phyloP scores from a whole-genome alignment of 2,329 filamentous ascomycete species.

The Sporothrix pallida region DNA sequence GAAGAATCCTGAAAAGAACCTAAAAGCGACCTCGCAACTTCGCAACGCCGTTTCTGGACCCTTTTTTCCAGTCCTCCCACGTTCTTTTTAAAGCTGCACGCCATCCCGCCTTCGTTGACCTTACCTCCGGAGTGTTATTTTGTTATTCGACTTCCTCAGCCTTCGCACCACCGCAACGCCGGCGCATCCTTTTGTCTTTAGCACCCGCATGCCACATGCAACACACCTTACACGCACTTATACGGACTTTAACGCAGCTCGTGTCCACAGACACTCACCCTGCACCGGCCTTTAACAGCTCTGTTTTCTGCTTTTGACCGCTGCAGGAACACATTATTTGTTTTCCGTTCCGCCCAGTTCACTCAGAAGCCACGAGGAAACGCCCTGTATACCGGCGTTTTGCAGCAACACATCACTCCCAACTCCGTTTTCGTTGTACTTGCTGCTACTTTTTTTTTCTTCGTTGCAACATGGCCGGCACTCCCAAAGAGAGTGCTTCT shows the following conservation, averaged over 20 bases:
- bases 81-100: conserved; percentile 25
- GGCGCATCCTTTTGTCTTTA: conserved; percentile 16
- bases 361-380: background rate
- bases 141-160: conserved; percentile 5
- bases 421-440: background rate
- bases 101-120: background rate
- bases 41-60: no score
- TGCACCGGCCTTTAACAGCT: background rate
- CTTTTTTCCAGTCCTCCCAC: background rate
- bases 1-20: no score
- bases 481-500: background rate
- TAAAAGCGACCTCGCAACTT: no score
- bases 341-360: conserved; percentile 13
- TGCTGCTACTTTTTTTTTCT: background rate
- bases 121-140: conserved; percentile 15
- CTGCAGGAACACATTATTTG: background rate
- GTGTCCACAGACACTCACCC: background rate
- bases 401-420: background rate
- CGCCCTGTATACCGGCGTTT: background rate
- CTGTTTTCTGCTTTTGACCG: background rate
- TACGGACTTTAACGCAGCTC: background rate
- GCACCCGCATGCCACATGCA: background rate
- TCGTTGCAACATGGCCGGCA: conserved; percentile 25
- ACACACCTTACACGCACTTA: background rate
- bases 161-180: conserved; percentile 23